Conservation (phyloP, 2,329 filamentous ascomycete species). For the Emergomyces orientalis region DNA sequence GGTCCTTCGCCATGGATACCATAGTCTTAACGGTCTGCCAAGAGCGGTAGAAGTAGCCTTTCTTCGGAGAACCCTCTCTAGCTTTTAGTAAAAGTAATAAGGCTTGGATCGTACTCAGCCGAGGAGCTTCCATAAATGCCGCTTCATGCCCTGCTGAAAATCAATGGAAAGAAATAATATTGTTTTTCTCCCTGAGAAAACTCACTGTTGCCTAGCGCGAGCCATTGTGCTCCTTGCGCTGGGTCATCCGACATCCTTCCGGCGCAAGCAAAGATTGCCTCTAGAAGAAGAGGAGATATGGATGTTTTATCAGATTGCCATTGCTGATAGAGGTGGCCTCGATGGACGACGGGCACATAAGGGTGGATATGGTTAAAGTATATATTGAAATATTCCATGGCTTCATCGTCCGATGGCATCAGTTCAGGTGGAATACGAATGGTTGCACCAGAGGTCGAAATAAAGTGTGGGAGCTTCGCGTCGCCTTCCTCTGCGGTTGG, state of each 20-base stretch:
- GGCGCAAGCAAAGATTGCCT: constrained; percentile 84
- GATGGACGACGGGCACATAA: constrained; percentile 83
- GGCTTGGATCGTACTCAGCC: constrained; percentile 85
- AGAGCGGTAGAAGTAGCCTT: constrained; percentile 91
- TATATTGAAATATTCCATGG: constrained; percentile 75
- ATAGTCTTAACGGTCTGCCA: constrained; percentile 95
- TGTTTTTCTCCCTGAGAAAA: constrained; percentile 16
- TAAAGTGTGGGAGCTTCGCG: constrained; percentile 54
- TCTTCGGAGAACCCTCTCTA: constrained; percentile 80
- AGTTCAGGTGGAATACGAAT: constrained; percentile 84
- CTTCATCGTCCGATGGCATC: constrained; percentile 81
- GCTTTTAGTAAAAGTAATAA: constrained; percentile 82
- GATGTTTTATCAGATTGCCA: constrained; percentile 76
- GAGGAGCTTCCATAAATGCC: constrained; percentile 84
- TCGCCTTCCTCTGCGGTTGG: constrained; percentile 55
- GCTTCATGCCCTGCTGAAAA: constrained; percentile 65
- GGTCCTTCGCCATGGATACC: constrained; percentile 84
- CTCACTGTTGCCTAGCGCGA: constrained; percentile 77
- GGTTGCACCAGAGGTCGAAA: constrained; percentile 60
- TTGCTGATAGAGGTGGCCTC: constrained; percentile 72
- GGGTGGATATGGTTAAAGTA: constrained; percentile 88
- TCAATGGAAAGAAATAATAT: neutral
- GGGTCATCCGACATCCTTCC: constrained; percentile 68
- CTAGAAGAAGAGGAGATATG: constrained; percentile 80
- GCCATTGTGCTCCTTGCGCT: constrained; percentile 80